These are phyloP conservation scores for Lodderomyces oxycetoniae DNA, from an alignment of 1,139 yeast species.

Conservation along the genomic window DNA sequence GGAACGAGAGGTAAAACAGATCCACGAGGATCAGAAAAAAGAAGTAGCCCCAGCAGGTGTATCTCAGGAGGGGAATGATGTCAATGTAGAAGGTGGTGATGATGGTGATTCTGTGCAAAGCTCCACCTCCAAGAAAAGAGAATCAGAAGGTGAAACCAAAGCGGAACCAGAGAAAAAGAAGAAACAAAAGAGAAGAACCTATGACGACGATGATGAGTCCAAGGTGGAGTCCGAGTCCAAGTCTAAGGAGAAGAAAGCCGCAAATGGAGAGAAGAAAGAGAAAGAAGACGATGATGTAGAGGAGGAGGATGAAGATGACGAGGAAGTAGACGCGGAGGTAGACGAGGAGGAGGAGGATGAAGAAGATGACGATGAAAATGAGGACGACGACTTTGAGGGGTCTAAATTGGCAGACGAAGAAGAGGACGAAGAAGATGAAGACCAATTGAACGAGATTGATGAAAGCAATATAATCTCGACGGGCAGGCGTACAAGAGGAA, in stretches of 20 bases:
- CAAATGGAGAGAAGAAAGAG: conserved; percentile 37
- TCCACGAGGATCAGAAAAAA: conserved; percentile 7
- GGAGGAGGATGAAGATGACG: conserved; percentile 34
- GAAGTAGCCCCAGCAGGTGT: conserved; percentile 1
- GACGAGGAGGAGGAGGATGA: conserved; percentile 43
- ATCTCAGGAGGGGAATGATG: not conserved
- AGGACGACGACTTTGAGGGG: conserved; percentile 54
- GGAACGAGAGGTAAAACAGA: conserved; percentile 5
- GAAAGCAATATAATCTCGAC: conserved; percentile 74
- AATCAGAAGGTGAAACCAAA: conserved; percentile 11
- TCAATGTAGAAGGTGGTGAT: conserved; percentile 1
- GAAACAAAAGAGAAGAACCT: conserved; percentile 40
- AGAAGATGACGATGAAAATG: conserved; percentile 45
- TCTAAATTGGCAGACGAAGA: conserved; percentile 38
- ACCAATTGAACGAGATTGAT: conserved; percentile 80
- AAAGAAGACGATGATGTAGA: conserved; percentile 22
- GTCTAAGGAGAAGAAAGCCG: conserved; percentile 22
- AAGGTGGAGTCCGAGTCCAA: conserved; percentile 24
- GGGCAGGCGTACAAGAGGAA: conserved; percentile 90
- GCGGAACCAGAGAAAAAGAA: conserved; percentile 23
- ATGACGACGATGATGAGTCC: conserved; percentile 40
- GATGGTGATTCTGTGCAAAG: conserved; percentile 2
- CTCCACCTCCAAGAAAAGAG: conserved; percentile 4
- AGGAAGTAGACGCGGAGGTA: conserved; percentile 52
- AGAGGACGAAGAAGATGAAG: conserved; percentile 68